These are phyloP conservation scores for Puccinia triticina DNA, from an alignment of 1,284 basidiomycete species.

Conservation along the genomic window DNA sequence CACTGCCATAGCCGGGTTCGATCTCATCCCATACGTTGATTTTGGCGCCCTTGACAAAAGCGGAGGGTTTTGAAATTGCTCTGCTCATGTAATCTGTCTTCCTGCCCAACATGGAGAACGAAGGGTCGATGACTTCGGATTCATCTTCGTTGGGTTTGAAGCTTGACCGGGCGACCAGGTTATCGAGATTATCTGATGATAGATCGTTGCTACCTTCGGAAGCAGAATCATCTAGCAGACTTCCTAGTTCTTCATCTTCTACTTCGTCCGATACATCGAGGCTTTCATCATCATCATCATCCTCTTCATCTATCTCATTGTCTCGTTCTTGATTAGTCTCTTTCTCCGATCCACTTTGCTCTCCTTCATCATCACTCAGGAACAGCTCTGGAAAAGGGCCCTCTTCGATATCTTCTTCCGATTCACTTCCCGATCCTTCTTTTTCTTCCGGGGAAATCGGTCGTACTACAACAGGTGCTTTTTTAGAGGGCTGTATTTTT, in stretches of 20 bases:
- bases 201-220: conserved; percentile 6
- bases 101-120: conserved; percentile 58
- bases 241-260: conserved; percentile 48
- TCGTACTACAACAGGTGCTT: neutral
- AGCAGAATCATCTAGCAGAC: conserved; percentile 38
- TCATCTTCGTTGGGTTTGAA: conserved; percentile 61
- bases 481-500: neutral
- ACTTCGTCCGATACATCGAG: conserved; percentile 33
- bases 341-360: neutral
- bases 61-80: conserved; percentile 66
- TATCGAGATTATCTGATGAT: conserved; percentile 37
- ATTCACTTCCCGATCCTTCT: neutral
- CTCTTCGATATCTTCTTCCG: conserved; percentile 56
- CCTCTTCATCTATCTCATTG: conserved; percentile 51
- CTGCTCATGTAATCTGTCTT: conserved; percentile 60
- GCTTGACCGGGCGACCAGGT: conserved; percentile 56
- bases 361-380: conserved; percentile 57
- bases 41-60: conserved; percentile 77
- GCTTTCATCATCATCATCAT: conserved; percentile 32
- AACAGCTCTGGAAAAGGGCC: conserved; percentile 64
- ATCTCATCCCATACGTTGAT: conserved; percentile 86
- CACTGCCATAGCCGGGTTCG: conserved; percentile 93
- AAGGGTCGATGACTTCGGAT: conserved; percentile 69
- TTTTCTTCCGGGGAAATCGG: neutral
- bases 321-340: conserved; percentile 37